Evolutionary conservation across 495 filamentous ascomycete species (phyloP).

Genomic region (Jackrogersella minutella): DNA sequence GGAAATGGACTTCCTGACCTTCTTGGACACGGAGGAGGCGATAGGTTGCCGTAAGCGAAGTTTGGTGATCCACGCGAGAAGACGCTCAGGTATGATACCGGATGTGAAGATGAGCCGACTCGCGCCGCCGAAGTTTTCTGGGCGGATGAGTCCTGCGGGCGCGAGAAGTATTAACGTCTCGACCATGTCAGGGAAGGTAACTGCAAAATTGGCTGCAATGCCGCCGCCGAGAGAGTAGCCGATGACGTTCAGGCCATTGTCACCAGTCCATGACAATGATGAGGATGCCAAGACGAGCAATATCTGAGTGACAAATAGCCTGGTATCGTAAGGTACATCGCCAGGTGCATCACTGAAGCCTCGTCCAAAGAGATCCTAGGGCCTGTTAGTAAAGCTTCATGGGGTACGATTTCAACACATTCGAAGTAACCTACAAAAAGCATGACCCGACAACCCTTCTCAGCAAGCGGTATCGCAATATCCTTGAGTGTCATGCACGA

Average conservation of each 20-base stretch:
- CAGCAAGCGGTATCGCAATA: constrained; percentile 73
- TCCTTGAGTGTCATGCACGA: constrained; percentile 76
- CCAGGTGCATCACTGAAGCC: constrained; percentile 79
- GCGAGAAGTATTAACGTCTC: constrained; percentile 78
- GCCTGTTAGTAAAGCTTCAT: constrained; percentile 1
- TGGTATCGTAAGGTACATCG: constrained; percentile 69
- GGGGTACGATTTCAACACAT: background rate
- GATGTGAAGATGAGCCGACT: constrained; percentile 55
- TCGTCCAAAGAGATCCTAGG: constrained; percentile 74
- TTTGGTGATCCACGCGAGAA: constrained; percentile 50
- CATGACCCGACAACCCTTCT: constrained; percentile 82
- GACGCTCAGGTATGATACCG: constrained; percentile 49
- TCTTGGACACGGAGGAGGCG: constrained; percentile 46
- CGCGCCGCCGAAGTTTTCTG: constrained; percentile 50
- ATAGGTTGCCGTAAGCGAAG: constrained; percentile 52
- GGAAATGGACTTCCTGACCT: constrained; percentile 14
- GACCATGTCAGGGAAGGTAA: constrained; percentile 71
- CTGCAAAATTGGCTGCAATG: constrained; percentile 74
- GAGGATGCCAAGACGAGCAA: constrained; percentile 75
- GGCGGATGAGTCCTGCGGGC: constrained; percentile 66
- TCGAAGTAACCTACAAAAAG: constrained; percentile 61
- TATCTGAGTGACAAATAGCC: constrained; percentile 78
- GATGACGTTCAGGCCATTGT: constrained; percentile 68
- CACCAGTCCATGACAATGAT: constrained; percentile 56
- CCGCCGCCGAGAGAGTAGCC: constrained; percentile 89